Base-by-base conservation (phyloP, 306 rosid genomes). In the Spatholobus suberectus region DNA sequence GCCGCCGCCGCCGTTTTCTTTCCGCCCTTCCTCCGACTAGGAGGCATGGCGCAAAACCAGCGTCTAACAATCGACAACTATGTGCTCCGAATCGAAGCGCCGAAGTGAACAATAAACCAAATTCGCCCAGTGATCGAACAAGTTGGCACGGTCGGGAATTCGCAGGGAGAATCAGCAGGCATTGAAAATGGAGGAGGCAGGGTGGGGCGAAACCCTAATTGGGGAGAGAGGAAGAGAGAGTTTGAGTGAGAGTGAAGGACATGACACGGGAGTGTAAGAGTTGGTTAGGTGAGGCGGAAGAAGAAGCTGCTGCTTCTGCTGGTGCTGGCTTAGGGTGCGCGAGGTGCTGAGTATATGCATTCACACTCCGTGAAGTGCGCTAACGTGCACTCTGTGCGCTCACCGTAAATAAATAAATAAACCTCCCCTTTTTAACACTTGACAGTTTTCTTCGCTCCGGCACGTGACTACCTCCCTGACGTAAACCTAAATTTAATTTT, bases 11-110 rank as follows among this genome's bases (percentile, higher is more conserved):
- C 89, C 14, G 94, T 90, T 79, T 94, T 96, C 51, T 91, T 86
- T 6, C 85, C 90, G 47, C 95, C 94, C 85, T 91, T 96, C 43
- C 87, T 89, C 24, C 99, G 92, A 83, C 86, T 87, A 32, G 98
- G 99, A 73, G 98, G 94, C 99, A 96, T 95, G 44, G 43, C 76
- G 70, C 46, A 29, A 65, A 43, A 62, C 75, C 57, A 21, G 44
- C 81, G 79, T 83, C 37, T 66, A 79, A 80, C 41, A 12, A 79
- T 73, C 72, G 24, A 24, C n/a, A 78, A 35, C 49, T 65, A 81
- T 78, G 68, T 23, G 46, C 78, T 55, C 84, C 47, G 66, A 84
- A 87, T 79, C 18, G 80, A 84, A 58, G 35, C 74, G 74, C 12
- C 6, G 12, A 41, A 40, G 51, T 11, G 2, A 49, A 55, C 29